Evolutionary conservation across 192 early-diverging fungal species (phyloP), one percentile per base, ranked within the genome.

Genomic region (Rhizophagus prolifer): DNA sequence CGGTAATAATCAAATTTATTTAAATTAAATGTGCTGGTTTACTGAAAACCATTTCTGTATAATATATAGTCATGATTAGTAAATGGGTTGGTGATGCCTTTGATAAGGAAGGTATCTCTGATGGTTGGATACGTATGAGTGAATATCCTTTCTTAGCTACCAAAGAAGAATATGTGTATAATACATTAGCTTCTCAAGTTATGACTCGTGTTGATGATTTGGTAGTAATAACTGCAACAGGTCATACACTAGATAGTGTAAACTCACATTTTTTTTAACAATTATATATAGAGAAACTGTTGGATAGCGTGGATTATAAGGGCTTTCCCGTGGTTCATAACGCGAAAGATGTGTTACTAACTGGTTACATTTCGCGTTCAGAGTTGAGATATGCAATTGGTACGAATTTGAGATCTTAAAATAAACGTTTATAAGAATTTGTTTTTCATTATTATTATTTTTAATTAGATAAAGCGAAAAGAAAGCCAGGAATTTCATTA

Each of bases 271-370:
- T 71, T 6, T 47, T 30, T 30, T 0, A 36, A 26, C 16, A 10
- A 23, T 16, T 60, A 46, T 30, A 46, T 30, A 10, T 34, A 19
- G 82, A 85, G 8, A 73, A 80, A 23, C 47, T 86, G 21, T 79
- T 90, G 21, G 71, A 88, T 19, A 86, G 88, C 59, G 89, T 84
- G n/a, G 77, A 84, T 58, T 87, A 83, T 82, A 90, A 88, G 77
- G 95, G 94, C 4, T 94, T 90, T 47, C 94, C 94, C 0, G 85
- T 95, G 0, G 87, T 95, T 30, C 78, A 87, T 50, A 86, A 86
- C 3, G n/a, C 69, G 2, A 74, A 85, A 23, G 85, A 91, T 21
- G 85, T 89, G 83, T 80, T 82, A 66, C 75, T 95, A 9, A 82
- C 89, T 1, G 94, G 94, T 3, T 95, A 93, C 78, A 91, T 95